Evolutionary conservation across 129 eudicot genomes (phyloP), one percentile per base, ranked within the genome.

Genomic region (Flaveria trinervia): DNA sequence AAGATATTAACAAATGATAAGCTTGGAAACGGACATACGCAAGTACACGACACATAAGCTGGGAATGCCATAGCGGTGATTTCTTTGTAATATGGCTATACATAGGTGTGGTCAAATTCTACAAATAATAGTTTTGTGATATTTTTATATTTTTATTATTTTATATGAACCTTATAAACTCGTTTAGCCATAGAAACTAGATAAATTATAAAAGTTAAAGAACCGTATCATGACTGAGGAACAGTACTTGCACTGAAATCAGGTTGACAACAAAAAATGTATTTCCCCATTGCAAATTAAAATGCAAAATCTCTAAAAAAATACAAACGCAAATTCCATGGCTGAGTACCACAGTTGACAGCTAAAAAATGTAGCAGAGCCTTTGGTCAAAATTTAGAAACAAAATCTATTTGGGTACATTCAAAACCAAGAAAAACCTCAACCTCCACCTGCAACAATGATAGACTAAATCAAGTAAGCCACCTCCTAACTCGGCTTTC

Each of bases 401-500:
- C 68, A 77, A 67, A 77, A 77, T 77, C 66, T 51, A 41, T 50
- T 22, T 52, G 18, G 64, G 68, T 48, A 13, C 20, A 52, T 20
- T 64, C 43, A 61, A 61, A 43, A 26, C 67, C 67, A 61, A 61
- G 41, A 28, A 61, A 26, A 61, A 61, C 43, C 67, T 61, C 1
- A 14, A 61, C 10, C 15, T 25, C 65, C 65, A 59, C 16, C 65
- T 59, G 36, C 16, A 23, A 59, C 65, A 10, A 59, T 26, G 17
- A 26, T 61, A 25, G 39, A 61, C 39, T 61, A 26, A 56, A 20
- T 56, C 1, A 7, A 56, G 13, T 2, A 56, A 56, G 18, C 28
- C 11, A 18, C 62, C 26, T 18, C 28, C 62, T 92, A 89, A 65
- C 51, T 88, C 22, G 96, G 98, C 74, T 93, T 93, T 78, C 98